Evolutionary conservation across 2,329 filamentous ascomycete species (phyloP), one percentile per base, ranked within the genome.

Genomic region (Neoarthrinium moseri): DNA sequence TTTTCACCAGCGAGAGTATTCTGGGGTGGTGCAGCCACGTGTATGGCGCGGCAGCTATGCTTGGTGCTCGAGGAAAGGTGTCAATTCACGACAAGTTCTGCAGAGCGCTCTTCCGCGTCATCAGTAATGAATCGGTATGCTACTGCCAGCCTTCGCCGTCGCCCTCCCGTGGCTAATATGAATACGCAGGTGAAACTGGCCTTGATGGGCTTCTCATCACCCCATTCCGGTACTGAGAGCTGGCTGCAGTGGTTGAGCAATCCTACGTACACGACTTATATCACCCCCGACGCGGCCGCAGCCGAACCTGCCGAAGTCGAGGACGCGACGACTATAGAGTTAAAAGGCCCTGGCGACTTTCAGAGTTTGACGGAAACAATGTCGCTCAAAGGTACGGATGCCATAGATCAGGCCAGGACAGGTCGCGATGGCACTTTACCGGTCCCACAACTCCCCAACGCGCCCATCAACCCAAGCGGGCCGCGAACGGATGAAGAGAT

Each of bases 41-140:
- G 17, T 44, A 35, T 13, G 42, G 42, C 21, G 42, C 42, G 7
- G 42, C 42, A 4, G 42, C 42, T 13, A 44, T 44, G 42, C 21
- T 44, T 8, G 42, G 42, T n/a, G 42, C 42, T 17, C 42, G 42
- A 12, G 33, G 33, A 20, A 44, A 26, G n/a, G 33, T 35, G 10
- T 30, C 30, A 12, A 26, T 37, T 20, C 42, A 32, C 15, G 33
- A 37, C 33, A 44, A 44, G 26, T 24, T 44, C 18, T 30, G 32
- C 21, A 27, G 26, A 26, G 42, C 42, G 6, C 21, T 44, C 8
- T 44, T 44, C 18, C 30, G 42, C 7, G 42, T 44, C 8, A 23
- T 44, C 23, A 36, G 33, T 24, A 44, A 44, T 20, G 33, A 44
- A 36, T 35, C 42, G 15, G 42, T 44, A 44, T 22, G 40, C 33